Evolutionary conservation across 129 eudicot species (phyloP), one percentile per base, ranked within the genome.

Genomic region (Centrapalus pauciflorus): DNA sequence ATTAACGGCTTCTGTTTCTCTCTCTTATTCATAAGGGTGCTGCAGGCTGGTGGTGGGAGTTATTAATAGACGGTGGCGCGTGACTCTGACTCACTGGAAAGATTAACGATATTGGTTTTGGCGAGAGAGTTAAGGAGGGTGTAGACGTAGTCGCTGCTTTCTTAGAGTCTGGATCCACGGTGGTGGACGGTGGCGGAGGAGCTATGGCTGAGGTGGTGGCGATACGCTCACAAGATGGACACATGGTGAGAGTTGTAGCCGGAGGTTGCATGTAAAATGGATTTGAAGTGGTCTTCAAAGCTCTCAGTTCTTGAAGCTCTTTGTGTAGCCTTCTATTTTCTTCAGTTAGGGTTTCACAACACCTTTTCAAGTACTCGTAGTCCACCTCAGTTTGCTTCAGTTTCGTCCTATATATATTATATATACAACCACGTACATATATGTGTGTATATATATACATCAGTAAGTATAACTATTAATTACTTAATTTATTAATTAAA

Each of bases 361-460:
- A 88, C 54, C 84, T 82, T 76, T 88, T 88, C 29, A 88, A 83
- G 76, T 82, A 88, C 80, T 88, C 96, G 55, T 85, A 88, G 37
- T 88, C 96, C 23, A 88, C 92, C 74, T 88, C 96, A 9, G 96
- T 88, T 65, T 88, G 96, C 87, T 86, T 86, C 82, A 83, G 29
- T 80, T 86, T 86, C 34, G 95, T 86, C 81, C 95, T 86, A 66
- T 12, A 49, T 3, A 48, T 27, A 75, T 34, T 20, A 61, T 48
- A 38, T 29, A 49, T 32, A 48, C 66, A 57, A 45, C 37, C 48
- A 35, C 8, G 45, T 58, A 20, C 26, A 30, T 28, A 37, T 37
- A 29, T 10, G n/a, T 17, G 13, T 35, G 5, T 24, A 41, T 28
- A 50, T 12, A 48, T n/a, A 7, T 4, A 4, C 16, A 43, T n/a